phyloP scores from a whole-genome alignment of 2,329 filamentous ascomycete genomes.

The Cladophialophora psammophila region DNA sequence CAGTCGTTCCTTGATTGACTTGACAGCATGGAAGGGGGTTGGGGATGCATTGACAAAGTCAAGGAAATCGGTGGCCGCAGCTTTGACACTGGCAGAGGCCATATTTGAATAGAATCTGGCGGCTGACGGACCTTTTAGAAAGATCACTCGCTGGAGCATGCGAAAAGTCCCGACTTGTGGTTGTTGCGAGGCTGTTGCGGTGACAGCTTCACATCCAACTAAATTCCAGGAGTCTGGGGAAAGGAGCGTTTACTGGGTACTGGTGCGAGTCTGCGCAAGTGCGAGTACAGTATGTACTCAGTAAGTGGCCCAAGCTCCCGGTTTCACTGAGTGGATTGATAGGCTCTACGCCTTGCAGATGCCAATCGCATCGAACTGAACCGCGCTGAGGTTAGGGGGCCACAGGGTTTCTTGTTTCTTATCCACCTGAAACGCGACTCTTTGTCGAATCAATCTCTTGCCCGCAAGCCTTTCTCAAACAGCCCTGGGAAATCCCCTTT shows the following conservation, averaged over 20 bases:
- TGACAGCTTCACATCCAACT: background rate
- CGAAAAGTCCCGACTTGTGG: slow-evolving; percentile 2
- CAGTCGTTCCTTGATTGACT: slow-evolving; percentile 76
- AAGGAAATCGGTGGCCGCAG: slow-evolving; percentile 78
- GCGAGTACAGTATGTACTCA: too few species aligned
- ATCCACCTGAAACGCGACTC: slow-evolving; percentile 25
- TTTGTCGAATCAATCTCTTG: slow-evolving; percentile 31
- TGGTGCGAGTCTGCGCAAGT: background rate
- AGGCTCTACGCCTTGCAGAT: slow-evolving; percentile 7
- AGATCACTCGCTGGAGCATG: slow-evolving; percentile 32
- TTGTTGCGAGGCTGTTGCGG: background rate
- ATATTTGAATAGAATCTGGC: slow-evolving; percentile 40
- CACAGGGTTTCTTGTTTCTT: background rate
- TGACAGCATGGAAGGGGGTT: slow-evolving; percentile 93
- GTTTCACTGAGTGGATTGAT: slow-evolving; percentile 9
- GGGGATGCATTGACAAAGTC: slow-evolving; percentile 95
- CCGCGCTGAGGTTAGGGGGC: background rate
- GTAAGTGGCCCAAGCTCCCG: slow-evolving; percentile 1
- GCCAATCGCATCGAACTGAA: slow-evolving; percentile 3
- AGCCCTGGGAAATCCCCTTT: background rate
- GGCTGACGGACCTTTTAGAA: slow-evolving; percentile 2
- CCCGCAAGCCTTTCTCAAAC: slow-evolving; percentile 31
- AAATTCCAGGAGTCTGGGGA: slow-evolving; percentile 6
- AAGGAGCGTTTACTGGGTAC: background rate
- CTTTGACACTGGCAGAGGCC: slow-evolving; percentile 43